Evolutionary conservation across 2,329 filamentous ascomycete species (phyloP).

Genomic region (Cytospora paraplurivora): DNA sequence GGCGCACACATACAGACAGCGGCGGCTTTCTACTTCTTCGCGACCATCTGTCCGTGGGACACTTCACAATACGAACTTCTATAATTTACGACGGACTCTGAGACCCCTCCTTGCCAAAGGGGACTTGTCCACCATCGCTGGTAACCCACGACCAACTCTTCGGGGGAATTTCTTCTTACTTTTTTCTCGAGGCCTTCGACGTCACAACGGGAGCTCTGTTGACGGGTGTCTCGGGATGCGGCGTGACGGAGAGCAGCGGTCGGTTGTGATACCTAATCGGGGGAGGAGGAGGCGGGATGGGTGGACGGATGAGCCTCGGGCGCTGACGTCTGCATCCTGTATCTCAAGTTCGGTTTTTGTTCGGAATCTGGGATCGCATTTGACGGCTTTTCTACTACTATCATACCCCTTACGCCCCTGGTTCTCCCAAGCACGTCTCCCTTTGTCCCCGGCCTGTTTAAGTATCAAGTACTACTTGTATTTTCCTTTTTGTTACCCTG

Average conservation of each 20-base stretch:
- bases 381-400: constrained; percentile 29
- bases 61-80: constrained; percentile 30
- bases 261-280: constrained; percentile 26
- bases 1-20: constrained; percentile 25
- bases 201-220: constrained; percentile 21
- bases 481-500: constrained; percentile 29
- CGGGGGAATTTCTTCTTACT: constrained; percentile 28
- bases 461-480: constrained; percentile 30
- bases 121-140: constrained; percentile 27
- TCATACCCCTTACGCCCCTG: constrained; percentile 29
- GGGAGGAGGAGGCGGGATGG: constrained; percentile 20
- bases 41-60: constrained; percentile 26
- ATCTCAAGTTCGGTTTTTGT: constrained; percentile 27
- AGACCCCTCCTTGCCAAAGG: constrained; percentile 23
- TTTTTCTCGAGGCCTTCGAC: constrained; percentile 25
- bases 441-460: constrained; percentile 26
- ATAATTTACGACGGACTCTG: constrained; percentile 30
- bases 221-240: constrained; percentile 20
- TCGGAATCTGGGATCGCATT: constrained; percentile 30
- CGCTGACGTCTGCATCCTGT: constrained; percentile 24
- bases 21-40: constrained; percentile 28
- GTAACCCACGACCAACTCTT: constrained; percentile 30
- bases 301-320: constrained; percentile 23
- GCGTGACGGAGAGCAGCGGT: constrained; percentile 22
- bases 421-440: constrained; percentile 29